These are phyloP conservation scores for Chaetoscypha palmicola DNA, from an alignment of 2,329 filamentous ascomycete species.

Conservation along the genomic window DNA sequence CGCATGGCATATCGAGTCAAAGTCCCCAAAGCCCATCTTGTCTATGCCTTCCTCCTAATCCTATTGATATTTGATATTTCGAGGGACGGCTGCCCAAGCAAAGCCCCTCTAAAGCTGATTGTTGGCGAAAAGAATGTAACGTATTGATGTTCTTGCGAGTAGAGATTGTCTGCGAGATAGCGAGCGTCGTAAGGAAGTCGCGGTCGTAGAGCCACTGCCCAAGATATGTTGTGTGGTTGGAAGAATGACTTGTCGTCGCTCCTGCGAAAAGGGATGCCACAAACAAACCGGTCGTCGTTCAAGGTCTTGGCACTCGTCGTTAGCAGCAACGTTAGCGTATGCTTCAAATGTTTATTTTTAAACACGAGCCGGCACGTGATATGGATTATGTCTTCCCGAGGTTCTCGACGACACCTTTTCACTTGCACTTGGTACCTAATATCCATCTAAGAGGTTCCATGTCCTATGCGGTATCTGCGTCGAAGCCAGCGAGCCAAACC, in stretches of 20 bases:
- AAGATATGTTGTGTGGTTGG: conserved; percentile 5
- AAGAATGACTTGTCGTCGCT: conserved; percentile 3
- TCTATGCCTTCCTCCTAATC: no score
- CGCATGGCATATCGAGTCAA: conserved; percentile 76
- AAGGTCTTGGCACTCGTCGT: conserved; percentile 11
- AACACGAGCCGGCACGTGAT: conserved; percentile 7
- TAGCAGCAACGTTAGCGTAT: conserved; percentile 9
- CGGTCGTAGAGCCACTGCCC: conserved; percentile 18
- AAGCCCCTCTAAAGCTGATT: neutral
- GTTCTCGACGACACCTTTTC: no score
- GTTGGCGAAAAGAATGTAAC: neutral
- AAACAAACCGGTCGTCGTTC: conserved; percentile 16
- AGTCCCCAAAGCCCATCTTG: conserved; percentile 81
- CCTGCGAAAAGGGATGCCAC: conserved; percentile 14
- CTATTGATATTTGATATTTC: no score
- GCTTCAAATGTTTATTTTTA: conserved; percentile 12
- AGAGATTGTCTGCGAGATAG: conserved; percentile 7
- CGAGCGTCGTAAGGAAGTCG: conserved; percentile 17
- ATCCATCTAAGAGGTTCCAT: no score
- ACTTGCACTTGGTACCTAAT: no score
- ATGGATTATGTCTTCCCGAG: no score
- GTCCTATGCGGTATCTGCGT: no score
- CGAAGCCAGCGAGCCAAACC: no score
- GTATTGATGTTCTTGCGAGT: neutral
- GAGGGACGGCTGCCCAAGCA: conserved; percentile 5